phyloP scores from a whole-genome alignment of 2,329 filamentous ascomycete species.

The Hortaea werneckii region DNA sequence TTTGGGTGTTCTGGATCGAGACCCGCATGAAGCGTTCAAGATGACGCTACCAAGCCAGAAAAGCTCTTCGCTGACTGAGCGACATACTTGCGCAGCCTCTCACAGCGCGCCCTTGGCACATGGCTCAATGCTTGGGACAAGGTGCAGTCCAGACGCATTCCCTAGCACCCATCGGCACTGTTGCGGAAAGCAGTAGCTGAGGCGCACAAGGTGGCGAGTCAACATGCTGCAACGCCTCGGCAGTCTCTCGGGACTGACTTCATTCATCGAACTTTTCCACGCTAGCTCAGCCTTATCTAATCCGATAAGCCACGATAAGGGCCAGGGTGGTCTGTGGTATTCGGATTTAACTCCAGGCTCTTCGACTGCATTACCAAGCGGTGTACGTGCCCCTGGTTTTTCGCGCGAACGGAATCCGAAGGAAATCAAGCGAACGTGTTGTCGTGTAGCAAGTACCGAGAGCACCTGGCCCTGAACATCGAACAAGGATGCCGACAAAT shows the following conservation, averaged over 20 bases:
- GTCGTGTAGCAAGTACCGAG: no score
- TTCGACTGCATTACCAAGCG: no score
- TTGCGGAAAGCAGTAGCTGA: background rate
- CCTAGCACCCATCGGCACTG: background rate
- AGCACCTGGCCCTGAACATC: no score
- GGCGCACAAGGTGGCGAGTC: background rate
- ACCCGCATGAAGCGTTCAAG: background rate
- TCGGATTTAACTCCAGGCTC: background rate
- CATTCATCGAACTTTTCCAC: background rate
- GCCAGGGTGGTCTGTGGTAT: background rate
- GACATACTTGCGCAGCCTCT: no score
- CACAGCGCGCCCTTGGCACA: background rate
- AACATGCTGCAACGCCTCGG: background rate
- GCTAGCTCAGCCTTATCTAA: background rate
- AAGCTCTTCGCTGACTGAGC: background rate
- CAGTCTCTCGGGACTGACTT: background rate
- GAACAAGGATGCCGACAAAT: no score
- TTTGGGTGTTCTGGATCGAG: background rate
- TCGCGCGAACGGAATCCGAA: no score
- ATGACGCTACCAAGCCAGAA: background rate
- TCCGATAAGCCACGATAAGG: background rate
- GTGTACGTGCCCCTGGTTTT: no score
- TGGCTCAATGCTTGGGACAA: background rate
- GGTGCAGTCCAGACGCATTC: background rate
- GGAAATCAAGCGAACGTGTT: no score